Conservation (phyloP, 768 basidiomycete species). For the Calocera cornea region DNA sequence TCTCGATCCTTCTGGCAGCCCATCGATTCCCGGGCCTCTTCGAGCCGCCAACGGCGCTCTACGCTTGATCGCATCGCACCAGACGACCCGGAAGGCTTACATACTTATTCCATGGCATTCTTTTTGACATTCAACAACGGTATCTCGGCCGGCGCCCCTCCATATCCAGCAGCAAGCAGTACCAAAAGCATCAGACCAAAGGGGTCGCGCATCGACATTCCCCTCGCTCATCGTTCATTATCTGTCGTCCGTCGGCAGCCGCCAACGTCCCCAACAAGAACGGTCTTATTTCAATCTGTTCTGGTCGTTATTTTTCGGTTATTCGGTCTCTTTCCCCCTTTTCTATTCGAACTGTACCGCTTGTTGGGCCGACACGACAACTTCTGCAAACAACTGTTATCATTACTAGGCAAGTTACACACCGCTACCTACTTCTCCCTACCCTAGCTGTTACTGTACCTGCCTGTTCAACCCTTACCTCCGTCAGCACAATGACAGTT, state of each 20-base stretch:
- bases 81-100: constrained; percentile 2
- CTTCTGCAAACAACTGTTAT: background rate
- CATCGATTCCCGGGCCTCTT: background rate
- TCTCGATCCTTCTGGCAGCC: background rate
- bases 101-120: background rate
- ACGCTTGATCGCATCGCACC: background rate
- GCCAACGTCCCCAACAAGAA: background rate
- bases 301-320: constrained; percentile 1
- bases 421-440: background rate
- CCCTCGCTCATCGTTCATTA: background rate
- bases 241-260: background rate
- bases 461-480: background rate
- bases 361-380: constrained; percentile 4
- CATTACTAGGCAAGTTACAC: background rate
- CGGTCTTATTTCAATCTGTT: constrained; percentile 1
- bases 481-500: background rate
- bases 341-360: background rate
- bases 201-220: constrained; percentile 5
- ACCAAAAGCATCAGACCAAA: background rate
- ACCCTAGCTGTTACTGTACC: constrained; percentile 1
- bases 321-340: background rate
- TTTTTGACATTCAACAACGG: constrained; percentile 2
- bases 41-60: background rate
- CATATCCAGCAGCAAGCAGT: constrained; percentile 6
- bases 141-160: constrained; percentile 5